Percentiles rank a stretch among this genome's conserved stretches.
phyloP scores from a whole-genome alignment of 305 asterid genomes.

The Withania somnifera region DNA sequence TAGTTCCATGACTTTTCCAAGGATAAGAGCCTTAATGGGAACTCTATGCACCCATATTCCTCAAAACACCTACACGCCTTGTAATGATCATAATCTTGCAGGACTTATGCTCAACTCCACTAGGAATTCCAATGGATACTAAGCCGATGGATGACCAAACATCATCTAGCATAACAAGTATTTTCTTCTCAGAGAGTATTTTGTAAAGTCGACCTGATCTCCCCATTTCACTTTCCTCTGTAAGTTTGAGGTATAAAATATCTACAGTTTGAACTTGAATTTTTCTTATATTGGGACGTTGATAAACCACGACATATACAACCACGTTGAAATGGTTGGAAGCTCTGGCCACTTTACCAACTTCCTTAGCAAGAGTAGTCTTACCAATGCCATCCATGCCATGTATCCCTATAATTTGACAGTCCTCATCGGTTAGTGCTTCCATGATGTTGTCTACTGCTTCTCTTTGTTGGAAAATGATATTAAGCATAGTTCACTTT shows the following conservation, averaged over 20 bases:
- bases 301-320: slow-evolving; percentile 2
- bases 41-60: neutral
- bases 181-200: neutral
- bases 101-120: neutral
- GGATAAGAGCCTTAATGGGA: slow-evolving; percentile 3
- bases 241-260: neutral
- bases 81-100: slow-evolving; percentile 1
- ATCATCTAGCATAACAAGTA: slow-evolving; percentile 6
- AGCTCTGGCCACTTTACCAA: neutral
- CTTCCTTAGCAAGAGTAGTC: neutral
- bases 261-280: slow-evolving; percentile 3
- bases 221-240: neutral
- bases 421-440: slow-evolving; percentile 1
- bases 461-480: neutral
- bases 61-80: neutral
- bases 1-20: neutral
- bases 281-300: neutral
- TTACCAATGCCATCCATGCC: slow-evolving; percentile 6
- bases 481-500: neutral
- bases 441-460: slow-evolving; percentile 2
- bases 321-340: neutral
- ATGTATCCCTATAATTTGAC: neutral
- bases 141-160: neutral
- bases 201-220: neutral
- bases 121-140: neutral